These are phyloP conservation scores for Ceratocystis eucalypticola DNA, from an alignment of 2,329 filamentous ascomycete genomes.

Conservation along the genomic window DNA sequence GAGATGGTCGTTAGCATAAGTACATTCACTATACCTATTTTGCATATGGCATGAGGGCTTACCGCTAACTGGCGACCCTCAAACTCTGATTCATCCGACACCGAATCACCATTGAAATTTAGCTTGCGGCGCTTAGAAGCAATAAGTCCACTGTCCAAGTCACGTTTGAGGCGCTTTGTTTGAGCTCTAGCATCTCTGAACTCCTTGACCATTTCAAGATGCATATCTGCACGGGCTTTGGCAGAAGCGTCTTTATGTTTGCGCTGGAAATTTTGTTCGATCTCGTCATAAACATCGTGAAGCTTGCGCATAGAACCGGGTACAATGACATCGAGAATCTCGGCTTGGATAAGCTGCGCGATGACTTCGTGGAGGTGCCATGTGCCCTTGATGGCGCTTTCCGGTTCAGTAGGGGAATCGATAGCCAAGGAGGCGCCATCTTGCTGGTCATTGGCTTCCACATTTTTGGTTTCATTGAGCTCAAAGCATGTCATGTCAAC, in stretches of 20 bases:
- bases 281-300: slow-evolving; percentile 45
- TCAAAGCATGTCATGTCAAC: slow-evolving; percentile 5
- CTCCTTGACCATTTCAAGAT: slow-evolving; percentile 40
- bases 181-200: slow-evolving; percentile 42
- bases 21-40: background rate
- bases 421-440: background rate
- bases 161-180: slow-evolving; percentile 38
- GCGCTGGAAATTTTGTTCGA: slow-evolving; percentile 49
- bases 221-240: slow-evolving; percentile 53
- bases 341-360: slow-evolving; percentile 45
- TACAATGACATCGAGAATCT: slow-evolving; percentile 53
- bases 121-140: slow-evolving; percentile 42
- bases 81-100: slow-evolving; percentile 27
- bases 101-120: slow-evolving; percentile 31
- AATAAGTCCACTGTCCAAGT: slow-evolving; percentile 33
- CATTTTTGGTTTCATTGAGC: slow-evolving; percentile 20
- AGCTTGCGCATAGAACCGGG: slow-evolving; percentile 45
- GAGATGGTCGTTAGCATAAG: slow-evolving; percentile 22
- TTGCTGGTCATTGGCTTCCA: slow-evolving; percentile 26
- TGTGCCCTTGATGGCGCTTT: slow-evolving; percentile 32
- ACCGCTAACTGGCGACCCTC: slow-evolving; percentile 42
- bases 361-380: slow-evolving; percentile 38
- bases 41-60: slow-evolving; percentile 24
- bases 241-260: slow-evolving; percentile 32
- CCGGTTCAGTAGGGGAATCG: background rate